phyloP scores from a whole-genome alignment of 768 basidiomycete genomes.

The Tylopilus subfusipes region DNA sequence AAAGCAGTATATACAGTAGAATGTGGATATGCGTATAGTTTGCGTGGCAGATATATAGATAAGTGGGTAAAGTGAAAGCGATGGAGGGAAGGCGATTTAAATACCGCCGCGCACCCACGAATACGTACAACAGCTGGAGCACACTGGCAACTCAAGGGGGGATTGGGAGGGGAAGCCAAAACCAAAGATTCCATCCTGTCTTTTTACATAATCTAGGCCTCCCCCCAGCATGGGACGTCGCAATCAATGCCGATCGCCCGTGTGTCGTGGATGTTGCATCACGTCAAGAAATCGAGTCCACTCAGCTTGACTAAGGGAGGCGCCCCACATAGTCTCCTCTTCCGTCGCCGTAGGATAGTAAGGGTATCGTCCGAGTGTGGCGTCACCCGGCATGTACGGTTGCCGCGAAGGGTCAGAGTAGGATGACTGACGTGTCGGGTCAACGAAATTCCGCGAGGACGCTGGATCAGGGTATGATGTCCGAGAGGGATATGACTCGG shows the following conservation, averaged over 20 bases:
- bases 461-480: constrained; percentile 25
- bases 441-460: constrained; percentile 24
- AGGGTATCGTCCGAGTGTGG: constrained; percentile 22
- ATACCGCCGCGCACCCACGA: constrained; percentile 15
- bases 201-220: constrained; percentile 26
- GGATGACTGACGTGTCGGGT: constrained; percentile 18
- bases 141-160: constrained; percentile 16
- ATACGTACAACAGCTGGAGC: constrained; percentile 26
- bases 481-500: constrained; percentile 25
- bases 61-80: constrained; percentile 8
- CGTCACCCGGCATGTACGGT: constrained; percentile 24
- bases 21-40: constrained; percentile 19
- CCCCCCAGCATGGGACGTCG: constrained; percentile 7
- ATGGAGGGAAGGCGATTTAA: constrained; percentile 1
- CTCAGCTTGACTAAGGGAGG: constrained; percentile 72
- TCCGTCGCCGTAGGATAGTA: constrained; percentile 47
- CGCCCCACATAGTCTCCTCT: constrained; percentile 69
- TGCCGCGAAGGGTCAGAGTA: constrained; percentile 29
- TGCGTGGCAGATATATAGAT: constrained; percentile 18
- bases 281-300: constrained; percentile 67
- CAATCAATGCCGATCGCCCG: constrained; percentile 27
- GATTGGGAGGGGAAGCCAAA: constrained; percentile 13
- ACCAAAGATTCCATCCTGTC: constrained; percentile 24
- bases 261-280: constrained; percentile 46
- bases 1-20: constrained; percentile 18